Base-by-base conservation (phyloP, 2,329 filamentous ascomycete genomes). In the Setomelanomma holmii region DNA sequence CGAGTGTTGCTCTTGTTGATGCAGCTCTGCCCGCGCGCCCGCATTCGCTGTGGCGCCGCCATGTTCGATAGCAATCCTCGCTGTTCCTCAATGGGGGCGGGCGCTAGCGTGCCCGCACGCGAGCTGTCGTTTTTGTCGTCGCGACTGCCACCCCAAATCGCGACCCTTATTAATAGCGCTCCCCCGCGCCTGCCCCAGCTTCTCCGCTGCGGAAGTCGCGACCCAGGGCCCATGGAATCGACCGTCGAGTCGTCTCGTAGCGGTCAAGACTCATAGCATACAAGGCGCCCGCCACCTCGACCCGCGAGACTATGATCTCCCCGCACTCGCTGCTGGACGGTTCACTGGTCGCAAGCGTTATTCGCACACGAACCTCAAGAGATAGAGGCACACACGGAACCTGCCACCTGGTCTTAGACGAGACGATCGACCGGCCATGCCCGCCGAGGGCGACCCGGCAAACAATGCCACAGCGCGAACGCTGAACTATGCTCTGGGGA, bases 401-500 rank as follows among this genome's bases (percentile, higher is more conserved):
- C 36, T 47, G 30, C 19, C 24, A 19, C 23, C 45, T 47, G 36
- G 21, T 19, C 11, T 17, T 19, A 16, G 27, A 12, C 42, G 27
- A 19, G 30, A 24, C 35, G 42, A 27, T 14, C 10, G 27, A 27
- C 27, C 10, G 27, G 27, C 27, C 3, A 68, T 66, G 65, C 36
- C 51, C 8, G 38, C 44, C n/a, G 40, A 46, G 23, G 12, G 22
- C 17, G 50, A 35, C 20, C 35, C 51, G 39, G 49, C 51, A 14
- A 53, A 43, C 40, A 40, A 59, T 39, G 45, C 59, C 27, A 62
- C 55, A 23, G 56, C 59, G 17, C 56, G 53, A 22, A 66, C 68
- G 1, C 64, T 74, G 46, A 60, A 65, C 48, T 49, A 56, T 45
- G 67, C 64, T 1, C 58, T 74, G 45, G 70, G 71, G 22, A 68